Evolutionary conservation across 805 yeast species (phyloP).

Genomic region (Wickerhamomyces chaumierensis): DNA sequence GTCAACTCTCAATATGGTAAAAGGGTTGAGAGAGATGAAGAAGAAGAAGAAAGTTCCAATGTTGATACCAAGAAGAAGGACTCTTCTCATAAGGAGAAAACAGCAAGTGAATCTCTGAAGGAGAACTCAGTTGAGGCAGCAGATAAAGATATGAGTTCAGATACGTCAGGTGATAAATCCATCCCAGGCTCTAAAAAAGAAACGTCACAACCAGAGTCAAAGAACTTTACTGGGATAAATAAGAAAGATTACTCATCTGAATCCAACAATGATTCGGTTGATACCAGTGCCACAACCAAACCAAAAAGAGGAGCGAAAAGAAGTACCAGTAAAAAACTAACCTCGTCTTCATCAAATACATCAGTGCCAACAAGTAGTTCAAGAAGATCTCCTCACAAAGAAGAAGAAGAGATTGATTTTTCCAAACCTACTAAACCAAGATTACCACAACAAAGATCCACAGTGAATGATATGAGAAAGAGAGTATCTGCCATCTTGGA

Average conservation of each 20-base stretch:
- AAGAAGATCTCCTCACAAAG: conserved; percentile 10
- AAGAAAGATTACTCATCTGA: conserved; percentile 9
- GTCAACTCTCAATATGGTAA: background rate
- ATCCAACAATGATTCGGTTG: conserved; percentile 11
- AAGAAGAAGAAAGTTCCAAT: background rate
- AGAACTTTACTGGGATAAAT: background rate
- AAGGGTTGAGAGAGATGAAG: background rate
- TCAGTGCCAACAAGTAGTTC: conserved; percentile 9
- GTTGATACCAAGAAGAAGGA: background rate
- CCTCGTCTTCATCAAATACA: background rate
- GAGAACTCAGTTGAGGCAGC: conserved; percentile 3
- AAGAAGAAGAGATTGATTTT: conserved; percentile 28
- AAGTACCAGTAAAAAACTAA: conserved; percentile 1
- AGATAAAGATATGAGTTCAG: conserved; percentile 3
- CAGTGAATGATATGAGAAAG: conserved; percentile 75
- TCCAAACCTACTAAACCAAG: conserved; percentile 77
- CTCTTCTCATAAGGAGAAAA: too few species aligned
- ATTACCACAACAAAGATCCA: conserved; percentile 63
- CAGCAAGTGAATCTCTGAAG: background rate
- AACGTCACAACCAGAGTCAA: background rate
- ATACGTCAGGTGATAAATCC: conserved; percentile 5
- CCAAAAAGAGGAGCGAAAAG: conserved; percentile 8
- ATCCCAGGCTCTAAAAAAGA: background rate
- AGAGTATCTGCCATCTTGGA: conserved; percentile 86
- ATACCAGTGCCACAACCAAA: conserved; percentile 2